These are phyloP conservation scores for Saccharomycopsis lassenensis DNA, from an alignment of 805 yeast genomes.

Conservation along the genomic window DNA sequence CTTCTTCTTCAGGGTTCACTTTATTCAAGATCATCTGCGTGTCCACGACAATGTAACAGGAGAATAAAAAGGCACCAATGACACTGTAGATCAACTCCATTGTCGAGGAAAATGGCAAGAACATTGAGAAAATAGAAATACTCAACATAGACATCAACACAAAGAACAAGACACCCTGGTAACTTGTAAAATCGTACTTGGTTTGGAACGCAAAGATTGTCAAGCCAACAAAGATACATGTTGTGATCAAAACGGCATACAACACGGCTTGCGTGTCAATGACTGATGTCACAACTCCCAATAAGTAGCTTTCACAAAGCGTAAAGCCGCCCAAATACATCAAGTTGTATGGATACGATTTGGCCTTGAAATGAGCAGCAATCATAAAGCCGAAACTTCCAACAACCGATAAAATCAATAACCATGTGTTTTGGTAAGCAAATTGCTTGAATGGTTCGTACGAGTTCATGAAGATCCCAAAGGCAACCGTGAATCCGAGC, in stretches of 20 bases:
- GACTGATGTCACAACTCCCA: slow-evolving; percentile 56
- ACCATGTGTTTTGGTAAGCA: slow-evolving; percentile 48
- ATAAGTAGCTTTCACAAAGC: slow-evolving; percentile 56
- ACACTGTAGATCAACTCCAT: slow-evolving; percentile 58
- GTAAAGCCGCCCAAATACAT: slow-evolving; percentile 57
- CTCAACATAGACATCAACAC: slow-evolving; percentile 62
- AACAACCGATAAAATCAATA: slow-evolving; percentile 42
- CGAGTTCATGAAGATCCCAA: slow-evolving; percentile 40
- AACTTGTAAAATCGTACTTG: slow-evolving; percentile 60
- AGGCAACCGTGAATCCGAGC: slow-evolving; percentile 46
- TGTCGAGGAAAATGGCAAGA: slow-evolving; percentile 49
- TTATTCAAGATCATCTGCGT: slow-evolving; percentile 72
- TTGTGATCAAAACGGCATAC: slow-evolving; percentile 61
- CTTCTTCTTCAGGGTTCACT: slow-evolving; percentile 72
- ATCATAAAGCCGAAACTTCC: slow-evolving; percentile 57
- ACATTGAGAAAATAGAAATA: slow-evolving; percentile 57
- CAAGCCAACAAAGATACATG: slow-evolving; percentile 63
- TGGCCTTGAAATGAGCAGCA: slow-evolving; percentile 51
- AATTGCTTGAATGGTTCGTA: slow-evolving; percentile 38
- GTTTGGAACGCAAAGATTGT: slow-evolving; percentile 69
- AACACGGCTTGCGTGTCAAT: slow-evolving; percentile 54
- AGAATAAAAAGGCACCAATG: slow-evolving; percentile 64
- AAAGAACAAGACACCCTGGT: slow-evolving; percentile 48
- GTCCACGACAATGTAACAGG: slow-evolving; percentile 64
- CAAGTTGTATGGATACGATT: slow-evolving; percentile 59